Conservation (phyloP, 1,284 basidiomycete genomes). For the Pulchroboletus neoregius region DNA sequence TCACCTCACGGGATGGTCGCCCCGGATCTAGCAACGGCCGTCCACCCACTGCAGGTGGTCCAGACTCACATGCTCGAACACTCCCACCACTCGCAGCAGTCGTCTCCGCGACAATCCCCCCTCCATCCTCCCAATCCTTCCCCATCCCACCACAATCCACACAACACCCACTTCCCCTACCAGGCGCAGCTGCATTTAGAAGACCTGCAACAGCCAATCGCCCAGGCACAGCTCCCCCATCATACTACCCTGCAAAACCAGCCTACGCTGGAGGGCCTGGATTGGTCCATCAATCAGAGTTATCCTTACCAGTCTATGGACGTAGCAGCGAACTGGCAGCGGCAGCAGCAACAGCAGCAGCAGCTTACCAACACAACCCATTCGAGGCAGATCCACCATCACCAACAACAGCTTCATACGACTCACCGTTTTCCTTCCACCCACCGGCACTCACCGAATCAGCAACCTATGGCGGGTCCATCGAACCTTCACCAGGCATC, state of each 20-base stretch:
- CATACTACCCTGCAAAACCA: slow-evolving; percentile 47
- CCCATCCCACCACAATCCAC: slow-evolving; percentile 35
- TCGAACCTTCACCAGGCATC: slow-evolving; percentile 38
- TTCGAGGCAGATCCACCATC: slow-evolving; percentile 35
- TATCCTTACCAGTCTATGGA: slow-evolving; percentile 42
- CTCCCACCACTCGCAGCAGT: slow-evolving; percentile 71
- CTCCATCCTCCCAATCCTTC: slow-evolving; percentile 38
- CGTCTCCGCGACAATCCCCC: slow-evolving; percentile 59
- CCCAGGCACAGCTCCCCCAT: slow-evolving; percentile 63
- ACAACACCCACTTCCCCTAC: slow-evolving; percentile 47
- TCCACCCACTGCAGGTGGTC: slow-evolving; percentile 40
- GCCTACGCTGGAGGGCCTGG: slow-evolving; percentile 46
- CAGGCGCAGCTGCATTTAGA: slow-evolving; percentile 36
- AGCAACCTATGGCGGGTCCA: slow-evolving; percentile 26
- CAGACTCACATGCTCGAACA: slow-evolving; percentile 42
- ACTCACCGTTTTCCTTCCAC: slow-evolving; percentile 79
- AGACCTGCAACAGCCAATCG: slow-evolving; percentile 48
- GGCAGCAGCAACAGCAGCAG: slow-evolving; percentile 22
- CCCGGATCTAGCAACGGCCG: slow-evolving; percentile 47
- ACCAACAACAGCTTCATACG: slow-evolving; percentile 34
- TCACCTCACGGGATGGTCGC: slow-evolving; percentile 44
- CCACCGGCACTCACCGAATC: slow-evolving; percentile 53
- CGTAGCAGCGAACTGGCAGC: slow-evolving; percentile 34
- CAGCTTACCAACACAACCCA: slow-evolving; percentile 28
- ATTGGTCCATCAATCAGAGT: slow-evolving; percentile 45